These are phyloP conservation scores for Mycena chlorophos DNA, from an alignment of 768 basidiomycete genomes.

Conservation along the genomic window DNA sequence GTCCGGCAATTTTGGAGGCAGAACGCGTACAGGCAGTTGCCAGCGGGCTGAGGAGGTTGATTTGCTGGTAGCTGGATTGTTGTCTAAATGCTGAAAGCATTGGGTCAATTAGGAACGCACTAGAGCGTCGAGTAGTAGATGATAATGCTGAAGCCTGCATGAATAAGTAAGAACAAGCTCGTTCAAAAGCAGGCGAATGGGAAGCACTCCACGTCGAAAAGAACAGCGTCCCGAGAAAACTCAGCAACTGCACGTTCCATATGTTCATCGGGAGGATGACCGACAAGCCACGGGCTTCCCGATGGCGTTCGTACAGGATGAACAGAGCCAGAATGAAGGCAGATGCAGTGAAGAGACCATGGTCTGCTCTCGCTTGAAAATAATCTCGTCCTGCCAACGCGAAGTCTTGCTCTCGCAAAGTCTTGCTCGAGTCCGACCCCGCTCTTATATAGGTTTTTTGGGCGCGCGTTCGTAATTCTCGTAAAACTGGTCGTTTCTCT, in stretches of 20 bases:
- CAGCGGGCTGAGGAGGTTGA: constrained; percentile 29
- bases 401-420: no score
- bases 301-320: constrained; percentile 30
- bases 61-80: constrained; percentile 35
- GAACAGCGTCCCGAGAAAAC: constrained; percentile 31
- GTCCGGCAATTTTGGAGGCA: background rate
- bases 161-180: background rate
- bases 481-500: no score
- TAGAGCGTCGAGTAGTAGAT: constrained; percentile 34
- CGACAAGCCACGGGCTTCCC: constrained; percentile 28
- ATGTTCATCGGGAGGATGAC: constrained; percentile 35
- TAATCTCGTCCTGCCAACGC: no score
- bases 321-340: constrained; percentile 28
- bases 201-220: constrained; percentile 29
- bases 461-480: no score
- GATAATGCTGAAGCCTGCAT: constrained; percentile 34
- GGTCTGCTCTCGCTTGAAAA: no score
- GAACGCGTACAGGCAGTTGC: constrained; percentile 26
- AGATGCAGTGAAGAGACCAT: constrained; percentile 29
- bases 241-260: constrained; percentile 33
- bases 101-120: constrained; percentile 13
- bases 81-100: background rate
- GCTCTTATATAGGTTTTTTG: no score
- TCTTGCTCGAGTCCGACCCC: no score
- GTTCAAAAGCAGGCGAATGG: background rate